Conservation (phyloP, 768 basidiomycete species). For the Serendipita sp. region DNA sequence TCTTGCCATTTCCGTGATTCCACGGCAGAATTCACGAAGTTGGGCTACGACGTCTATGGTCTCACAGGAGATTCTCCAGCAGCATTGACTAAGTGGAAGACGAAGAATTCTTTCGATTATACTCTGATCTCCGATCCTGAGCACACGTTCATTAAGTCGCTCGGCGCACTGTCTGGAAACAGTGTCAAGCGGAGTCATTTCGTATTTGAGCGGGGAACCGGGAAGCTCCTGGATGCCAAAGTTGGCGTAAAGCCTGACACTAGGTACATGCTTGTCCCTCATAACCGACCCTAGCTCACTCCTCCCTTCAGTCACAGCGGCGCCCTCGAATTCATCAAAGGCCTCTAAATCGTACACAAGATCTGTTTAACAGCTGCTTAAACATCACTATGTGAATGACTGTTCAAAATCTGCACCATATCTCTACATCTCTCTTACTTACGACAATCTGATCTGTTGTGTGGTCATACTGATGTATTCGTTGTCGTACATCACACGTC, state of each 20-base stretch:
- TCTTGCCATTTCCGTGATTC: conserved; percentile 84
- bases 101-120: conserved; percentile 79
- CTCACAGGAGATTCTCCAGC: conserved; percentile 62
- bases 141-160: conserved; percentile 54
- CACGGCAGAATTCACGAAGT: conserved; percentile 55
- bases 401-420: no score
- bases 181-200: conserved; percentile 88
- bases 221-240: conserved; percentile 71
- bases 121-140: conserved; percentile 82
- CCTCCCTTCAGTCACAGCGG: not conserved
- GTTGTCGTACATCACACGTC: not conserved
- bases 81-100: conserved; percentile 73
- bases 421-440: no score
- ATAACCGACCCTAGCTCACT: not conserved
- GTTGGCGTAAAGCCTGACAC: conserved; percentile 77
- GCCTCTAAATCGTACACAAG: not conserved
- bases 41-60: conserved; percentile 66
- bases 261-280: conserved; percentile 37
- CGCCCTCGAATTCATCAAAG: conserved; percentile 1
- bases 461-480: not conserved
- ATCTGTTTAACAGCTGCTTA: no score
- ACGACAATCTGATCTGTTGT: not conserved
- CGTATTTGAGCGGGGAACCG: conserved; percentile 73
- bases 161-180: conserved; percentile 67
- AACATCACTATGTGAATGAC: no score